These are phyloP conservation scores for Geranium rotundifolium DNA, from an alignment of 345 rosid genomes.

Conservation along the genomic window DNA sequence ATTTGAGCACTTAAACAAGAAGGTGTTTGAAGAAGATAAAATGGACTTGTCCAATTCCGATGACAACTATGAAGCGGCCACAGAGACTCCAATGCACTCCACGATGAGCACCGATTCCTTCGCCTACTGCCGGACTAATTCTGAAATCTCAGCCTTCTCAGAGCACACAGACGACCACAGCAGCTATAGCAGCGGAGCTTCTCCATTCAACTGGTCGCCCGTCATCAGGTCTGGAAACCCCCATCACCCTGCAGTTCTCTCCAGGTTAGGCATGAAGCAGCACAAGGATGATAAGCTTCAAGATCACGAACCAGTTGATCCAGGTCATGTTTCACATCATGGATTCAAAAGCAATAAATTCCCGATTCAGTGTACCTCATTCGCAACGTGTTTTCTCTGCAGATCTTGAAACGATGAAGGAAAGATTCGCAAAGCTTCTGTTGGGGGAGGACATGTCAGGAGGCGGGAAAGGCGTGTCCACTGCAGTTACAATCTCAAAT, in stretches of 20 bases:
- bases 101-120: slow-evolving; percentile 45
- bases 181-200: slow-evolving; percentile 43
- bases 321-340: slow-evolving; percentile 25
- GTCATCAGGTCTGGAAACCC: slow-evolving; percentile 15
- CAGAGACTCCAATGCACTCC: slow-evolving; percentile 49
- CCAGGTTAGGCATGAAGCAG: slow-evolving; percentile 24
- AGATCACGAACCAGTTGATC: slow-evolving; percentile 32
- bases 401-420: slow-evolving; percentile 85
- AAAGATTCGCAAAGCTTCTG: slow-evolving; percentile 79
- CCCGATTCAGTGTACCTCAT: neutral
- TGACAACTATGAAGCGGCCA: slow-evolving; percentile 33
- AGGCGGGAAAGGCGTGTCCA: slow-evolving; percentile 85
- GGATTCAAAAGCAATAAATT: neutral
- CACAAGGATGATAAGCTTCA: slow-evolving; percentile 28
- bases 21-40: neutral
- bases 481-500: slow-evolving; percentile 84
- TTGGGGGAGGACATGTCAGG: slow-evolving; percentile 99
- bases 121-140: slow-evolving; percentile 37
- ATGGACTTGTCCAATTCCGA: slow-evolving; percentile 35
- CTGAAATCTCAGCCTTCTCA: slow-evolving; percentile 52
- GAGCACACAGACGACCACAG: slow-evolving; percentile 46
- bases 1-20: slow-evolving; percentile 8
- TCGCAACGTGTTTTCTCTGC: slow-evolving; percentile 1
- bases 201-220: slow-evolving; percentile 43
- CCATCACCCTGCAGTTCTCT: slow-evolving; percentile 13